Evolutionary conservation across 768 basidiomycete genomes (phyloP), one percentile per base, ranked within the genome.

Genomic region (Rhizopogon rudus): DNA sequence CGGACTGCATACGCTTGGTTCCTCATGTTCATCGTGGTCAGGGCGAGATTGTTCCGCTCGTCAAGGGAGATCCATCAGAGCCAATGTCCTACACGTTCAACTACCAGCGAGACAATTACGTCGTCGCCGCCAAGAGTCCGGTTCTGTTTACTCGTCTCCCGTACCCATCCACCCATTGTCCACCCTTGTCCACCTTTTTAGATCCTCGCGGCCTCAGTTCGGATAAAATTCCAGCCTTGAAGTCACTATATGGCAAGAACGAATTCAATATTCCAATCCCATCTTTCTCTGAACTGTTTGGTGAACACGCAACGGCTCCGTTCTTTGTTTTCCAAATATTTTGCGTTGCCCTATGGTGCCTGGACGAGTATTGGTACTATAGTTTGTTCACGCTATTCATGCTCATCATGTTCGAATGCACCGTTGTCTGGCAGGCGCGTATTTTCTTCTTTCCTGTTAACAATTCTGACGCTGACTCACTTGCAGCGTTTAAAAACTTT

Each of bases 281-380:
- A 6, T 89, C 90, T 1, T 99, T 99, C 67, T 79, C 81, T 9
- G 91, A 93, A 60, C 82, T 99, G 37, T 98, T 99, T 61, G 79
- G 76, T 22, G 97, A 99, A 75, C 97, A 99, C 66, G 94, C 96
- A 1, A 95, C 94, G 5, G 97, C 97, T 0, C 97, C 97, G 0
- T 99, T 99, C 81, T 99, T 99, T 71, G 97, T 99, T 28, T 99
- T 99, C 73, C 97, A 99, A 73, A 74, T 98, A 16, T 98, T 99
- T 73, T 98, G 97, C 60, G 97, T 98, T 1, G 93, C 91, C 0
- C 76, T 99, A 9, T 99, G 97, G 97, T 93, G 90, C 67, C 72
- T 99, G 63, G 97, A 99, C 64, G 97, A 98, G 68, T 99, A 98
- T 70, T 98, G 94, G 95, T 98, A 97, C 70, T 99, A 98, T 77